Conservation (phyloP, 2,329 filamentous ascomycete genomes). For the Neobulgaria alba region DNA sequence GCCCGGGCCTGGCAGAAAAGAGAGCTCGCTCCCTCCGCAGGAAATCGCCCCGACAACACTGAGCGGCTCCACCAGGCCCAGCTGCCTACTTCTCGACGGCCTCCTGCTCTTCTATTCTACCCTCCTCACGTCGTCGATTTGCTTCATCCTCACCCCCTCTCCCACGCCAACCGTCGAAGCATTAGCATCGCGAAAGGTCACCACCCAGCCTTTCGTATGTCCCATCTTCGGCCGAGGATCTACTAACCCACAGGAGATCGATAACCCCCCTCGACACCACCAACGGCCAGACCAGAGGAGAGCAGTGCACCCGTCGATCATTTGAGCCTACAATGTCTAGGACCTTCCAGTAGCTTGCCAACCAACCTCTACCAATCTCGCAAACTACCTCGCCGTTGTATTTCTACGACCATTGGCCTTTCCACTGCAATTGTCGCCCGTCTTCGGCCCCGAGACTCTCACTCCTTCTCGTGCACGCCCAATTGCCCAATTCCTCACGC, state of each 20-base stretch:
- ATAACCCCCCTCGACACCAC: constrained; percentile 1
- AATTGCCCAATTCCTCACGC: not conserved
- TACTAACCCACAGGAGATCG: constrained; percentile 8
- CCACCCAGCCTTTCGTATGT: constrained; percentile 22
- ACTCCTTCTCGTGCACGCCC: not conserved
- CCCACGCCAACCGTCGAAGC: constrained; percentile 6
- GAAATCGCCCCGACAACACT: constrained; percentile 22
- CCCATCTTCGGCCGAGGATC: constrained; percentile 10
- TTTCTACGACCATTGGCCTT: constrained; percentile 1
- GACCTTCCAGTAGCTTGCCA: constrained; percentile 15
- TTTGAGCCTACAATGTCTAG: constrained; percentile 19
- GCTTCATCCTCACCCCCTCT: constrained; percentile 7
- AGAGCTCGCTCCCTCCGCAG: constrained; percentile 2
- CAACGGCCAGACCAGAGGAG: constrained; percentile 9
- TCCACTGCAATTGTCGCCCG: constrained; percentile 4
- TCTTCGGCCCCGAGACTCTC: not conserved
- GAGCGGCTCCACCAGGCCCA: constrained; percentile 8
- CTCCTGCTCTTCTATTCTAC: constrained; percentile 6
- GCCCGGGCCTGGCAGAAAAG: no score
- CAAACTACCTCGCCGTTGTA: constrained; percentile 3
- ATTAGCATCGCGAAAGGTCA: constrained; percentile 17
- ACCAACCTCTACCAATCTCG: constrained; percentile 9
- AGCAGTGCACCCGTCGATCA: not conserved
- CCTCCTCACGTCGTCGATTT: constrained; percentile 3
- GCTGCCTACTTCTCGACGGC: constrained; percentile 3